Evolutionary conservation across 2,329 filamentous ascomycete species (phyloP).

Genomic region (Xylaria sp.): DNA sequence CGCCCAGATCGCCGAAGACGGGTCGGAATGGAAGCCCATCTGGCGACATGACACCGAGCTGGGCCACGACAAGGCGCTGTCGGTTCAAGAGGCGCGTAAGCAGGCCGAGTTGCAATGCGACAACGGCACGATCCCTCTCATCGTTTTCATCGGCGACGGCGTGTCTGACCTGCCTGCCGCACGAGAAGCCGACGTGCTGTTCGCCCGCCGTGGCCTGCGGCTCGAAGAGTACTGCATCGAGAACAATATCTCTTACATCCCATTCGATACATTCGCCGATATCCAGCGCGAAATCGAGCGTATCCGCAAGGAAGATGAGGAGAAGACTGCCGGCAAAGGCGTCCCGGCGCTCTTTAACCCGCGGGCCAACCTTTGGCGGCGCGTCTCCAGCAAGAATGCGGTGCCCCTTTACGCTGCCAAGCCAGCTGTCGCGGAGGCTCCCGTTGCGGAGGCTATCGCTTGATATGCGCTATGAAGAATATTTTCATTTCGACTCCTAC

Average conservation of each 20-base stretch:
- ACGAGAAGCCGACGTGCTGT: constrained; percentile 73
- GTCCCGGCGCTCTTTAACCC: constrained; percentile 73
- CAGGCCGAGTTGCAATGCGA: constrained; percentile 62
- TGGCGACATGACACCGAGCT: constrained; percentile 74
- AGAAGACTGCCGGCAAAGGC: constrained; percentile 69
- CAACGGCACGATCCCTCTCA: constrained; percentile 71
- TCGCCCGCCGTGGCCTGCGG: constrained; percentile 71
- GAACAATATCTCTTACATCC: constrained; percentile 68
- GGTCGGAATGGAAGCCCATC: constrained; percentile 71
- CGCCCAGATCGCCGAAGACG: constrained; percentile 67
- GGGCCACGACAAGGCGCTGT: constrained; percentile 75
- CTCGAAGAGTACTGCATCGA: constrained; percentile 75
- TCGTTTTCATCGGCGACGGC: constrained; percentile 77
- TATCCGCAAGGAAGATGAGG: constrained; percentile 69
- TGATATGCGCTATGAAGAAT: constrained; percentile 6
- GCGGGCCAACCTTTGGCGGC: constrained; percentile 74
- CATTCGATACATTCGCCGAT: constrained; percentile 74
- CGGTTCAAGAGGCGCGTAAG: constrained; percentile 69
- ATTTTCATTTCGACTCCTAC: not conserved
- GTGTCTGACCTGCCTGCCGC: constrained; percentile 75
- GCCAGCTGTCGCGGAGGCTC: constrained; percentile 26
- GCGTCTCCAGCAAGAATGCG: constrained; percentile 67
- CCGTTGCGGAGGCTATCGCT: constrained; percentile 2
- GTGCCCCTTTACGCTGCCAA: constrained; percentile 53
- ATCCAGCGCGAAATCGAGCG: constrained; percentile 69